phyloP scores from a whole-genome alignment of 805 yeast species.

The Cyberlindnera americana region DNA sequence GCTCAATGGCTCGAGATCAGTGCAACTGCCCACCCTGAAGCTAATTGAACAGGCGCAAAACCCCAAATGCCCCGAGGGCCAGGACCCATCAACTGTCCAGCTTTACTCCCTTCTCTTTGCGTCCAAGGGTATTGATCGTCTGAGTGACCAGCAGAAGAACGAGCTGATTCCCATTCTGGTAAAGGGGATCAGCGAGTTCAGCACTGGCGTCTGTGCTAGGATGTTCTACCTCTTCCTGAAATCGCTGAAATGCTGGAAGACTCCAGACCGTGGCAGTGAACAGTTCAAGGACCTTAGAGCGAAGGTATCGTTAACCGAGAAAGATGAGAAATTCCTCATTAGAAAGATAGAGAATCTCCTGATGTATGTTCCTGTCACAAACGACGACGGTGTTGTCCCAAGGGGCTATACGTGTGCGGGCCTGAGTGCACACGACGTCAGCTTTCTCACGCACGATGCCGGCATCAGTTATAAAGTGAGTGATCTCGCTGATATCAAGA shows the following conservation, averaged over 20 bases:
- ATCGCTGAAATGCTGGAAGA: constrained; percentile 44
- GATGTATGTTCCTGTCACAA: constrained; percentile 46
- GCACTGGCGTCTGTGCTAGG: constrained; percentile 46
- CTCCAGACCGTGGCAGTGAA: constrained; percentile 44
- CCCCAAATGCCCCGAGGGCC: constrained; percentile 43
- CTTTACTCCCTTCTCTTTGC: constrained; percentile 63
- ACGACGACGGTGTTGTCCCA: constrained; percentile 38
- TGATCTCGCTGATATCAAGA: constrained; percentile 41
- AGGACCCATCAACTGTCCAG: constrained; percentile 42
- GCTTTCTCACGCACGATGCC: constrained; percentile 65
- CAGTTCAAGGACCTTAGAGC: constrained; percentile 37
- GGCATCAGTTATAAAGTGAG: constrained; percentile 55
- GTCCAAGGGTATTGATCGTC: constrained; percentile 62
- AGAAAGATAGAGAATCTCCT: constrained; percentile 52
- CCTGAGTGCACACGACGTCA: constrained; percentile 48
- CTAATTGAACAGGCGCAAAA: constrained; percentile 59
- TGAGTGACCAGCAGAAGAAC: constrained; percentile 35
- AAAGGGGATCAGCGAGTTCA: constrained; percentile 40
- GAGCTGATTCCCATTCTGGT: constrained; percentile 46
- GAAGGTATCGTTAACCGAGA: constrained; percentile 34
- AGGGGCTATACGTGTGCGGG: constrained; percentile 58
- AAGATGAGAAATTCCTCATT: constrained; percentile 45
- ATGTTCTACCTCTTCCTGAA: constrained; percentile 59
- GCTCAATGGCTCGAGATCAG: constrained; percentile 47
- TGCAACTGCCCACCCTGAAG: constrained; percentile 63